Conservation (phyloP, 768 basidiomycete genomes). For the Strobilomyces dryophilus region DNA sequence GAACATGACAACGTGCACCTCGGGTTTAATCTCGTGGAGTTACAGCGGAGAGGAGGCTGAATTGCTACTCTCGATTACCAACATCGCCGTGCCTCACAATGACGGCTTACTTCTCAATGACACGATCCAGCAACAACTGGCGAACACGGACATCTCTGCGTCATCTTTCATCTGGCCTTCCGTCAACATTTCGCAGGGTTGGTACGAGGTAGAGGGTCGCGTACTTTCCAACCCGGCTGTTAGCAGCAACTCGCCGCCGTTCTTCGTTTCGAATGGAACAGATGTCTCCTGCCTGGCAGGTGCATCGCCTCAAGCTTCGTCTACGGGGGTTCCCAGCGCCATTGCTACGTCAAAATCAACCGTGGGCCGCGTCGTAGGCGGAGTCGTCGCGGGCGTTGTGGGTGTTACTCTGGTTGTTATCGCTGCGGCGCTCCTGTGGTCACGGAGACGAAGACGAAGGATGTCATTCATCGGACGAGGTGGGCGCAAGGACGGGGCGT, state of each 20-base stretch:
- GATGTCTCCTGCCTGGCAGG: constrained; percentile 31
- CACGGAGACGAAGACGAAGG: constrained; percentile 15
- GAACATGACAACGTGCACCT: constrained; percentile 34
- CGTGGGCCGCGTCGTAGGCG: constrained; percentile 47
- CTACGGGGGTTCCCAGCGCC: constrained; percentile 7
- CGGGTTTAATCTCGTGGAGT: constrained; percentile 35
- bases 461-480: constrained; percentile 24
- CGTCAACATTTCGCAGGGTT: constrained; percentile 47
- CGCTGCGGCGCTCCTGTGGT: constrained; percentile 30
- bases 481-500: constrained; percentile 17
- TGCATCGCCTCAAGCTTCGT: constrained; percentile 9
- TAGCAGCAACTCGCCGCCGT: constrained; percentile 24
- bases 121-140: constrained; percentile 25
- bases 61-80: constrained; percentile 37
- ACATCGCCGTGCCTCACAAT: constrained; percentile 32
- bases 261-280: constrained; percentile 37
- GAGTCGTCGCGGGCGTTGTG: constrained; percentile 43
- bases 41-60: constrained; percentile 32
- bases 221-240: constrained; percentile 3
- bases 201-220: constrained; percentile 37
- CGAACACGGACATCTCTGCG: constrained; percentile 20
- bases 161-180: constrained; percentile 38
- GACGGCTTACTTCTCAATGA: constrained; percentile 7
- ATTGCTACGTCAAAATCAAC: constrained; percentile 28
- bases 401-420: constrained; percentile 34